Evolutionary conservation across 768 basidiomycete genomes (phyloP).

Genomic region (Rhodotorula taiwanensis): DNA sequence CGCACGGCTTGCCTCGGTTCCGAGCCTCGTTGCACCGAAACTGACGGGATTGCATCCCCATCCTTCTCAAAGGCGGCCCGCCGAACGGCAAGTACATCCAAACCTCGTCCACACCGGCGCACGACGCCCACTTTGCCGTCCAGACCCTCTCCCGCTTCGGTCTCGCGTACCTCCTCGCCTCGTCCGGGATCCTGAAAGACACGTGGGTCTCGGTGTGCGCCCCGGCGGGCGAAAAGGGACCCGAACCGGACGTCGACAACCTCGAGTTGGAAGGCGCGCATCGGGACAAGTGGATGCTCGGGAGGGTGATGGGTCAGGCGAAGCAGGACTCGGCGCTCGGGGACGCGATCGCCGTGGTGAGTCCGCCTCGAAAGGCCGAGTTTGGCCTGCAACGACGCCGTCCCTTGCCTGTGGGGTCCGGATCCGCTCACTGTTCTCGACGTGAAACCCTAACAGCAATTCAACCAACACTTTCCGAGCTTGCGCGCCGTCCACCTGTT

Average conservation of each 20-base stretch:
- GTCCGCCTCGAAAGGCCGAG: no score
- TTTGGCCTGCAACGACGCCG: background rate
- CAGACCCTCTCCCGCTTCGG: constrained; percentile 37
- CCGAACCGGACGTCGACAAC: constrained; percentile 26
- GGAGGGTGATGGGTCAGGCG: constrained; percentile 10
- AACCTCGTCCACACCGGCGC: background rate
- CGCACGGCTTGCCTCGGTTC: no score
- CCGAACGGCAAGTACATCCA: constrained; percentile 21
- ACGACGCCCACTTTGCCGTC: constrained; percentile 35
- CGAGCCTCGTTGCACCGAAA: no score
- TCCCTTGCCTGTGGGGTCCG: background rate
- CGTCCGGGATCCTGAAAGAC: constrained; percentile 31
- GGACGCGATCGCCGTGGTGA: constrained; percentile 20
- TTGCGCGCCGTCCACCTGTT: constrained; percentile 37
- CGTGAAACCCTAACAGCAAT: constrained; percentile 19
- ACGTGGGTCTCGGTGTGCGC: constrained; percentile 31
- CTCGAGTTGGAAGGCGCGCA: constrained; percentile 21
- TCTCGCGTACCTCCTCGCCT: constrained; percentile 33
- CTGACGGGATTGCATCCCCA: no score
- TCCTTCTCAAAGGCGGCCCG: constrained; percentile 16
- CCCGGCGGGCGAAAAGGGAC: constrained; percentile 12
- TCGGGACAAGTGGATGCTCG: background rate
- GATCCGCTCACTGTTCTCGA: background rate
- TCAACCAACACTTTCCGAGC: constrained; percentile 24
- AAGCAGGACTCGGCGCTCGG: constrained; percentile 19